Base-by-base conservation (phyloP, 257 asterid species). In the Scutellaria galericulata region DNA sequence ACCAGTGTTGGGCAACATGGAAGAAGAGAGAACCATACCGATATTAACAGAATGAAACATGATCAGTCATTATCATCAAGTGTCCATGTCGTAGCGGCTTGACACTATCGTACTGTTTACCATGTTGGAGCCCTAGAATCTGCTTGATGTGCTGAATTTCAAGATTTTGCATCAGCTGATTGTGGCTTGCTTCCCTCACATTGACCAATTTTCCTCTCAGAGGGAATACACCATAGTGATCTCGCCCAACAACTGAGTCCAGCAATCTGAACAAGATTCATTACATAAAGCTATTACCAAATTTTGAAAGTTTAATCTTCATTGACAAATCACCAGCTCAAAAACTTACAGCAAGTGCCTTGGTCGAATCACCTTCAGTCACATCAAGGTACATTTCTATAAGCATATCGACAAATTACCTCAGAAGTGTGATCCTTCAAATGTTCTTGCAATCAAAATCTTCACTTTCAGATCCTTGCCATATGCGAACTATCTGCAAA, bases 351-450 rank as follows among this genome's bases (percentile, higher is more conserved):
- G 18, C 99, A 64, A 95, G 97, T 70, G 97, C 95, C 85, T 90
- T 92, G 65, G 99, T 98, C 11, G 99, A 95, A 85, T 95, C 99
- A 82, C 99, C 99, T 87, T 95, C 98, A n/a, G 99, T 95, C 88
- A 95, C 73, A 95, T 92, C 78, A 95, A 84, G 45, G 99, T 95
- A 77, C 99, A 95, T 78, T 76, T 88, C 9, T 89, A n/a, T n/a
- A n/a, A n/a, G n/a, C n/a, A n/a, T n/a, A n/a, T n/a, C n/a, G n/a
- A n/a, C n/a, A n/a, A n/a, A n/a, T n/a, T n/a, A n/a, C n/a, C n/a
- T n/a, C n/a, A n/a, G n/a, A n/a, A n/a, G n/a, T n/a, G n/a, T n/a
- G n/a, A n/a, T n/a, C n/a, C n/a, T n/a, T n/a, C n/a, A n/a, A n/a
- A n/a, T n/a, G n/a, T n/a, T n/a, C n/a, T n/a, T n/a, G n/a, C n/a